Conservation (phyloP, 495 filamentous ascomycete species). For the Daldinia grandis region DNA sequence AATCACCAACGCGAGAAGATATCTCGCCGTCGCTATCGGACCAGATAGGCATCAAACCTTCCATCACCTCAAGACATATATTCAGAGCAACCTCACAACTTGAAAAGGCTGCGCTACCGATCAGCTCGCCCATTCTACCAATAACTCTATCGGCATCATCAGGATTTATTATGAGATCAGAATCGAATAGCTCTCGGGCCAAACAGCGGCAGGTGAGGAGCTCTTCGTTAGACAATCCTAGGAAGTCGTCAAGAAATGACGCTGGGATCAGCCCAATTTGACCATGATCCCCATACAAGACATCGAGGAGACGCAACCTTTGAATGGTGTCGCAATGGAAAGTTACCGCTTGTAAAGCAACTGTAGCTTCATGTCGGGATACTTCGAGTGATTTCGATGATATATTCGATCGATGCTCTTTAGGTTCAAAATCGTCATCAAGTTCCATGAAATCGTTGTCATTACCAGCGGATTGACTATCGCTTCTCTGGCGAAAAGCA, state of each 20-base stretch:
- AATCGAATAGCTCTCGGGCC: conserved; percentile 58
- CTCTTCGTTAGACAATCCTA: conserved; percentile 65
- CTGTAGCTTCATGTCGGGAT: conserved; percentile 57
- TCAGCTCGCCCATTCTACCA: conserved; percentile 60
- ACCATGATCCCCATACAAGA: conserved; percentile 47
- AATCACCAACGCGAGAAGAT: conserved; percentile 67
- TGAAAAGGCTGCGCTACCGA: conserved; percentile 70
- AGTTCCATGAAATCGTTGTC: conserved; percentile 76
- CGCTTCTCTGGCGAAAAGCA: conserved; percentile 55
- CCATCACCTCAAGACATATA: conserved; percentile 75
- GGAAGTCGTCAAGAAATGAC: conserved; percentile 65
- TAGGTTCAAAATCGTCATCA: conserved; percentile 72
- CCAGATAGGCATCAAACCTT: conserved; percentile 71
- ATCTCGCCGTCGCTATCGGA: conserved; percentile 62
- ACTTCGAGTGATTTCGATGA: conserved; percentile 46
- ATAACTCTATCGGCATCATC: conserved; percentile 57
- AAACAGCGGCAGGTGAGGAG: conserved; percentile 64
- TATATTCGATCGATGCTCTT: conserved; percentile 56
- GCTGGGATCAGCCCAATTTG: conserved; percentile 50
- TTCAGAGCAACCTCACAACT: conserved; percentile 79
- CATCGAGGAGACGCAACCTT: conserved; percentile 52
- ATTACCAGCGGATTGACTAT: conserved; percentile 38
- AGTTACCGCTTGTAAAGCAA: conserved; percentile 56
- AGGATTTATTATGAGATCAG: conserved; percentile 52
- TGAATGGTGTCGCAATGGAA: conserved; percentile 57